Conservation (phyloP, 768 basidiomycete genomes). For the Ephemerocybe angulata region DNA sequence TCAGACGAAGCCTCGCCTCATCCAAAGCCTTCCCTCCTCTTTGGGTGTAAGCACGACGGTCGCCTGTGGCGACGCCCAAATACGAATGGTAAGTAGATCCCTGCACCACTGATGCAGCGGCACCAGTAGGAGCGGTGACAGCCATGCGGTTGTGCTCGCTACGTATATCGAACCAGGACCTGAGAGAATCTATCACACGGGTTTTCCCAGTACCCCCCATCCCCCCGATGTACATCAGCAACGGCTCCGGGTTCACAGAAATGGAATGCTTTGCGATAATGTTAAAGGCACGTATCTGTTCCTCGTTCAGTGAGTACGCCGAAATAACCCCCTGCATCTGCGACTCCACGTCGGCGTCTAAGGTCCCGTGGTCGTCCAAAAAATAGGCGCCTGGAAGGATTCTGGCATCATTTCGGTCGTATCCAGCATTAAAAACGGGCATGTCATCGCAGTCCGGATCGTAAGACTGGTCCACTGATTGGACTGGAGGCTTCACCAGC, state of each 20-base stretch:
- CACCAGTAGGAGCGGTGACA: not conserved
- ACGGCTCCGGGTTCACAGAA: not conserved
- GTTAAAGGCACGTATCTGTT: constrained; percentile 21
- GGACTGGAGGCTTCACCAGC: no score
- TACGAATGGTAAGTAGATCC: constrained; percentile 23
- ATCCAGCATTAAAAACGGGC: no score
- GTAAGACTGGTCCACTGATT: no score
- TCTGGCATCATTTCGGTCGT: not conserved
- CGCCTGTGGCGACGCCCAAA: constrained; percentile 19
- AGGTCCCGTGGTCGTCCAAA: not conserved
- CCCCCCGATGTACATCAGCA: constrained; percentile 2
- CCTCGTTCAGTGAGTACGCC: constrained; percentile 13
- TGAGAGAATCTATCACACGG: not conserved
- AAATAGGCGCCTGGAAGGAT: not conserved
- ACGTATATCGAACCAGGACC: not conserved
- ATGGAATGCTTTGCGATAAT: constrained; percentile 20
- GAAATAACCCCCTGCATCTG: not conserved
- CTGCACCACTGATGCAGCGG: not conserved
- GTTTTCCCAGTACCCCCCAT: constrained; percentile 9
- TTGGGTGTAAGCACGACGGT: not conserved
- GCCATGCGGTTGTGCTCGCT: not conserved
- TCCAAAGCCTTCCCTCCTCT: not conserved
- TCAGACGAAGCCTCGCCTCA: not conserved
- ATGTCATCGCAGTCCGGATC: no score
- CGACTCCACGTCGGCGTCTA: no score